A percentile compares a stretch with the other conserved stretches of the same genome.
Evolutionary conservation across 192 early-diverging fungal genomes (phyloP).

Genomic region (Geranomyces michiganensis): DNA sequence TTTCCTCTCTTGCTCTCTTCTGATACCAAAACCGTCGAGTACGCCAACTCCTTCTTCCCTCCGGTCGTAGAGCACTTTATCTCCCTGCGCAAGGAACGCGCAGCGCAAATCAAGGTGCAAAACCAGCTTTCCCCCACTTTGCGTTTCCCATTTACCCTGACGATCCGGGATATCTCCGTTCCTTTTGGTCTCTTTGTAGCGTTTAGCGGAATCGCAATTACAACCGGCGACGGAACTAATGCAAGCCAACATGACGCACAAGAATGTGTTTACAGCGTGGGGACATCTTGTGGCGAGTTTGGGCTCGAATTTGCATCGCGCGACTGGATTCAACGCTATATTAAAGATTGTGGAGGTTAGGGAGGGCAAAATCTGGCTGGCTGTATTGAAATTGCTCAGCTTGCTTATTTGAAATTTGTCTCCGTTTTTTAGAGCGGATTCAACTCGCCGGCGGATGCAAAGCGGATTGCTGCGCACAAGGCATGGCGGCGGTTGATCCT

Average conservation of each 20-base stretch:
- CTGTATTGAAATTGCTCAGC: neutral
- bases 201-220: too few species aligned
- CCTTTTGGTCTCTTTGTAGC: too few species aligned
- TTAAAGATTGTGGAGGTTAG: constrained; percentile 19
- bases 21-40: neutral
- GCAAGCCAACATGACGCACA: neutral
- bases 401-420: neutral
- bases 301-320: constrained; percentile 15
- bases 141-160: too few species aligned
- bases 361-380: too few species aligned
- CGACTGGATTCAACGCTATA: neutral
- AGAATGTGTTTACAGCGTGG: constrained; percentile 20
- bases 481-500: constrained; percentile 24
- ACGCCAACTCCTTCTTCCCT: constrained; percentile 10
- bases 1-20: neutral
- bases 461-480: neutral
- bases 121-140: too few species aligned
- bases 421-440: constrained; percentile 10
- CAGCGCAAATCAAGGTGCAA: constrained; percentile 9
- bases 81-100: neutral
- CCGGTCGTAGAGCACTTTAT: constrained; percentile 6
- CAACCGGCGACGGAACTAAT: neutral
- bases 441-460: constrained; percentile 1
- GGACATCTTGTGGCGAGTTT: constrained; percentile 10
- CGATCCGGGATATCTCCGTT: too few species aligned